phyloP scores from a whole-genome alignment of 2,329 filamentous ascomycete species.

The Grosmannia clavigera region DNA sequence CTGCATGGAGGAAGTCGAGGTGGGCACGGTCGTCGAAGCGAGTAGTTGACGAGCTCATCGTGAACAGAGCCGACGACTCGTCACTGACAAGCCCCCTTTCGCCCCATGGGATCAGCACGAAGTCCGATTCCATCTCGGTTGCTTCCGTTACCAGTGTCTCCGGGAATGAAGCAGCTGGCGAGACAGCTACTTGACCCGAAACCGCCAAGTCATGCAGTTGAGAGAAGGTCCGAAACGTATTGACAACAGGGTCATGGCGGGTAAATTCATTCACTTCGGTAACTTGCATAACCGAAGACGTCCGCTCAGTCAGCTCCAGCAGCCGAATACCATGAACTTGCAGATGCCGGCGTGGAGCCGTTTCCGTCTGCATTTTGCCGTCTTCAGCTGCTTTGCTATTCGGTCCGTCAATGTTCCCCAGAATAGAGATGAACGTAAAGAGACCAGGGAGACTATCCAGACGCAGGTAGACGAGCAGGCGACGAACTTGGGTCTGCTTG shows the following conservation, averaged over 20 bases:
- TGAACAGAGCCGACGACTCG: slow-evolving; percentile 31
- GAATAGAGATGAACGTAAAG: slow-evolving; percentile 69
- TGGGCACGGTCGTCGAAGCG: slow-evolving; percentile 54
- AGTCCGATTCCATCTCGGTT: slow-evolving; percentile 55
- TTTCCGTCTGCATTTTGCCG: slow-evolving; percentile 13
- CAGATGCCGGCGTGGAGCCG: slow-evolving; percentile 35
- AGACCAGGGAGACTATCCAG: slow-evolving; percentile 74
- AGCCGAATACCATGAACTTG: slow-evolving; percentile 78
- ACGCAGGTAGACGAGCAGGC: slow-evolving; percentile 68
- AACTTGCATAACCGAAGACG: slow-evolving; percentile 90
- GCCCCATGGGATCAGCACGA: slow-evolving; percentile 82
- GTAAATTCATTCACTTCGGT: slow-evolving; percentile 65
- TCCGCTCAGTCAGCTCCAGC: slow-evolving; percentile 78
- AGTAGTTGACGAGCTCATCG: slow-evolving; percentile 34
- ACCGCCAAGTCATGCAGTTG: slow-evolving; percentile 73
- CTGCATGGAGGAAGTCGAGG: slow-evolving; percentile 57
- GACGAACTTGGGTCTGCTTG: slow-evolving; percentile 35
- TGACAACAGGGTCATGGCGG: slow-evolving; percentile 68
- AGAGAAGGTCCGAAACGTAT: slow-evolving; percentile 81
- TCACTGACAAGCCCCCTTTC: slow-evolving; percentile 68
- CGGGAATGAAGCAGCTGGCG: slow-evolving; percentile 66
- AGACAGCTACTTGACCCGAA: slow-evolving; percentile 67
- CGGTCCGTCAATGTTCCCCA: slow-evolving; percentile 34
- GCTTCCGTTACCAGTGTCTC: slow-evolving; percentile 63
- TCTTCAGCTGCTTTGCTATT: slow-evolving; percentile 22